Conservation (phyloP, 2,329 filamentous ascomycete species). For the Penicillium rolfsii region DNA sequence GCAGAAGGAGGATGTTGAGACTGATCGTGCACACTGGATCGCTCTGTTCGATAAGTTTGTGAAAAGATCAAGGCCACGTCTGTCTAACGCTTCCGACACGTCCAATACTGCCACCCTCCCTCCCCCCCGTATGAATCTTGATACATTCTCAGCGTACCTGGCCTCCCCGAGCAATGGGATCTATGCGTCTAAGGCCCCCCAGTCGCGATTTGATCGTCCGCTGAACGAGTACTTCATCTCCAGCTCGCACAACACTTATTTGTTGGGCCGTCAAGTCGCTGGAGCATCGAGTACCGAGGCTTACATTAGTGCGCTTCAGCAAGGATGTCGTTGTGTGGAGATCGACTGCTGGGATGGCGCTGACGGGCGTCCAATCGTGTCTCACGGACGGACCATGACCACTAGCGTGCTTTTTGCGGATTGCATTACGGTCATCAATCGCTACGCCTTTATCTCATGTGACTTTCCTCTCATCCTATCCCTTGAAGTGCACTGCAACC, state of each 20-base stretch:
- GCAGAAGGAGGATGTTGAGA: slow-evolving; percentile 76
- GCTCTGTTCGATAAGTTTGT: slow-evolving; percentile 71
- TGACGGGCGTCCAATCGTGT: slow-evolving; percentile 84
- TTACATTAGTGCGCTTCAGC: slow-evolving; percentile 85
- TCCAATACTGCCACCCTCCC: slow-evolving; percentile 42
- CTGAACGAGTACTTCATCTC: slow-evolving; percentile 98
- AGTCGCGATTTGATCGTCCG: slow-evolving; percentile 73
- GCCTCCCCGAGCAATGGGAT: slow-evolving; percentile 74
- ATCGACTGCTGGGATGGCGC: slow-evolving; percentile 97
- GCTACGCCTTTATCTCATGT: slow-evolving; percentile 89
- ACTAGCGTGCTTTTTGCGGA: slow-evolving; percentile 87
- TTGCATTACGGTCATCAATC: slow-evolving; percentile 89
- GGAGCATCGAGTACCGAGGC: slow-evolving; percentile 92
- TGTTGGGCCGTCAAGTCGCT: slow-evolving; percentile 85
- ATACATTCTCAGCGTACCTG: slow-evolving; percentile 76
- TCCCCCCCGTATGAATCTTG: slow-evolving; percentile 69
- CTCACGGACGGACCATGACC: slow-evolving; percentile 87
- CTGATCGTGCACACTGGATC: slow-evolving; percentile 69
- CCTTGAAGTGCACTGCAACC: slow-evolving; percentile 89
- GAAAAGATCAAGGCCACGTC: slow-evolving; percentile 60
- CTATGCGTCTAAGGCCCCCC: slow-evolving; percentile 62
- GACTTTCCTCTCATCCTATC: slow-evolving; percentile 90
- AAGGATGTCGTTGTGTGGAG: slow-evolving; percentile 92
- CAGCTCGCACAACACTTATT: slow-evolving; percentile 97
- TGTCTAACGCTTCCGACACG: slow-evolving; percentile 47